A percentile compares a stretch with the other conserved stretches of the same genome.
Conservation (phyloP, 2,329 filamentous ascomycete genomes). For the Trichophyton verrucosum region DNA sequence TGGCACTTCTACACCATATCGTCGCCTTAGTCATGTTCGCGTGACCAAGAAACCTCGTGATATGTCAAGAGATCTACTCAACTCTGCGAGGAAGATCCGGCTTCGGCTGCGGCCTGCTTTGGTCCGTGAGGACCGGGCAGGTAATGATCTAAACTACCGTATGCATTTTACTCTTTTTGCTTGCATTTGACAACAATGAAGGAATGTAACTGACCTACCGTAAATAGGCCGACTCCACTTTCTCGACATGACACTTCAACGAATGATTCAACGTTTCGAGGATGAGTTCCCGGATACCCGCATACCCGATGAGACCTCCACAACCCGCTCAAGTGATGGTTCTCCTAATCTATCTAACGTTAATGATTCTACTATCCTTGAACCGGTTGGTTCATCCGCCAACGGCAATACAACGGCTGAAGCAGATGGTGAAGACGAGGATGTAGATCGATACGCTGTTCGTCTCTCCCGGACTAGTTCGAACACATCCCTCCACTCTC, state of each 20-base stretch:
- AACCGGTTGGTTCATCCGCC: constrained; percentile 16
- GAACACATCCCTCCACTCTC: constrained; percentile 55
- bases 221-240: constrained; percentile 61
- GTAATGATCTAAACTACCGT: constrained; percentile 67
- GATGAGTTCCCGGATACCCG: constrained; percentile 90
- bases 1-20: constrained; percentile 43
- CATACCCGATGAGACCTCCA: constrained; percentile 25
- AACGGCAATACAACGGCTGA: constrained; percentile 30
- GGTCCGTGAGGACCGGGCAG: constrained; percentile 56
- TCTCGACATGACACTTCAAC: constrained; percentile 74
- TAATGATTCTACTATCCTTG: constrained; percentile 13
- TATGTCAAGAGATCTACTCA: constrained; percentile 82
- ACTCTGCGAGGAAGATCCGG: constrained; percentile 79
- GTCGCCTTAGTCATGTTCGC: constrained; percentile 37
- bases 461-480: constrained; percentile 49
- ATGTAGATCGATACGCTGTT: constrained; percentile 31
- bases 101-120: constrained; percentile 71
- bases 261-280: constrained; percentile 91
- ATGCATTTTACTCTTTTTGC: constrained; percentile 31
- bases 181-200: not conserved
- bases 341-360: constrained; percentile 26
- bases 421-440: constrained; percentile 29
- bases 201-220: constrained; percentile 17
- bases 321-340: constrained; percentile 15
- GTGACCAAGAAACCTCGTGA: constrained; percentile 63